A percentile compares a stretch with the other conserved stretches of the same genome.
Evolutionary conservation across 768 basidiomycete genomes (phyloP).

Genomic region (Cubamyces lactineus): DNA sequence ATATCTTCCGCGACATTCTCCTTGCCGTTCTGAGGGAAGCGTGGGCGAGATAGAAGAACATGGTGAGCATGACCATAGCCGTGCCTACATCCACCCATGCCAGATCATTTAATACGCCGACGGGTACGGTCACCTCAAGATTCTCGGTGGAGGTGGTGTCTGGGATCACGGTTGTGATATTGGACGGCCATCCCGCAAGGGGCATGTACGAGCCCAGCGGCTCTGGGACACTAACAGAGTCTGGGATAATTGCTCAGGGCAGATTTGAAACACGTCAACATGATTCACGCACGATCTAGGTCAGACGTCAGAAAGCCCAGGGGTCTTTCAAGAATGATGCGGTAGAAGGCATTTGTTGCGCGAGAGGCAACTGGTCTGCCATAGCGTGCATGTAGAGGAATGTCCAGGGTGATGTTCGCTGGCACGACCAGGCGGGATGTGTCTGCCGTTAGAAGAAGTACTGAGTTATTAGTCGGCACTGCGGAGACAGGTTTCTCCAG

Average conservation of each 20-base stretch:
- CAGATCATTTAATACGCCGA: conserved; percentile 38
- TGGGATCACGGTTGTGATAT: conserved; percentile 4
- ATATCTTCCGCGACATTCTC: conserved; percentile 17
- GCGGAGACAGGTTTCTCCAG: conserved; percentile 48
- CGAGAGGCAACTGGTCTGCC: conserved; percentile 32
- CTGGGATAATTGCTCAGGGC: background rate
- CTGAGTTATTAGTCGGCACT: conserved; percentile 31
- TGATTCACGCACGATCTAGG: conserved; percentile 11
- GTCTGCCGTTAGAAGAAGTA: conserved; percentile 38
- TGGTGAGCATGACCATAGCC: conserved; percentile 32
- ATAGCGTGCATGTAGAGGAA: conserved; percentile 52
- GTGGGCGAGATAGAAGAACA: conserved; percentile 40
- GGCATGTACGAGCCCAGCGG: conserved; percentile 12
- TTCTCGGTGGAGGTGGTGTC: conserved; percentile 13
- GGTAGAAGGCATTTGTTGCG: conserved; percentile 19
- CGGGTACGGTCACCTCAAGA: conserved; percentile 36
- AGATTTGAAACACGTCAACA: background rate
- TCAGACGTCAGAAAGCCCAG: conserved; percentile 40
- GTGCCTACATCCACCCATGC: conserved; percentile 43
- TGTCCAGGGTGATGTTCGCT: conserved; percentile 30
- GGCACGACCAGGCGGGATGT: background rate
- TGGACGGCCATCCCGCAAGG: conserved; percentile 6
- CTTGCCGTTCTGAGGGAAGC: conserved; percentile 33
- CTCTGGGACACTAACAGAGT: background rate
- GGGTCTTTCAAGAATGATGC: conserved; percentile 34